A percentile compares a stretch with the other conserved stretches of the same genome.
Conservation (phyloP, 495 filamentous ascomycete species). For the Penicillium ucsense region DNA sequence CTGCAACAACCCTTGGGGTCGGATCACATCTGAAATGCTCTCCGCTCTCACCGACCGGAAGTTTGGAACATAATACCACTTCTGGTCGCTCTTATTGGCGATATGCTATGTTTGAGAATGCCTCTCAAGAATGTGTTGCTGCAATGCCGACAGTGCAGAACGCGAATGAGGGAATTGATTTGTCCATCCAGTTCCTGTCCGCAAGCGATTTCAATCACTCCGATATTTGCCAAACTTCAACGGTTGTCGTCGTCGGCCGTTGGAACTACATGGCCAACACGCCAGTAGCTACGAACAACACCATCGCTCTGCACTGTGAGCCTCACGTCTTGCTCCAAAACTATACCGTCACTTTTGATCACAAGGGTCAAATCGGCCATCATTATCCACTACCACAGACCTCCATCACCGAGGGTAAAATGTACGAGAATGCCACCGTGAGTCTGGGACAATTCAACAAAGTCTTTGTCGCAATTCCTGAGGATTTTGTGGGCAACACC, state of each 20-base stretch:
- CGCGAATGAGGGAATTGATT: conserved; percentile 16
- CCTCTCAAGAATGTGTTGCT: conserved; percentile 19
- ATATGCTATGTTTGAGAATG: conserved; percentile 18
- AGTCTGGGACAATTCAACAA: conserved; percentile 35
- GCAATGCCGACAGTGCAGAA: conserved; percentile 17
- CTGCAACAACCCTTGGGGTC: conserved; percentile 24
- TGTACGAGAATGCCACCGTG: conserved; percentile 31
- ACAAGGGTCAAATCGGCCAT: conserved; percentile 22
- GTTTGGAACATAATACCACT: conserved; percentile 6
- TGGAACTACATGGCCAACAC: conserved; percentile 27
- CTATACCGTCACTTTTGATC: conserved; percentile 24
- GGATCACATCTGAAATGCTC: conserved; percentile 22
- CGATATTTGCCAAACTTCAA: conserved; percentile 27
- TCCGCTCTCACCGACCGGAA: conserved; percentile 9
- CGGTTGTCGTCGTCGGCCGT: conserved; percentile 29
- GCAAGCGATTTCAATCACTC: conserved; percentile 13
- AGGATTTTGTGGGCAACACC: conserved; percentile 26
- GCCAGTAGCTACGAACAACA: conserved; percentile 19
- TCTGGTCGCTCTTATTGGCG: conserved; percentile 18
- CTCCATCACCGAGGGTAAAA: conserved; percentile 16
- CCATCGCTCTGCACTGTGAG: conserved; percentile 31
- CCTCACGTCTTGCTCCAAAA: conserved; percentile 18
- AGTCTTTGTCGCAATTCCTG: conserved; percentile 30
- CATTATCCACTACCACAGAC: conserved; percentile 12
- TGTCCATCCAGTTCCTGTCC: conserved; percentile 32